These are phyloP conservation scores for Yamadazyma dushanensis DNA, from an alignment of 1,139 yeast species.

Conservation along the genomic window DNA sequence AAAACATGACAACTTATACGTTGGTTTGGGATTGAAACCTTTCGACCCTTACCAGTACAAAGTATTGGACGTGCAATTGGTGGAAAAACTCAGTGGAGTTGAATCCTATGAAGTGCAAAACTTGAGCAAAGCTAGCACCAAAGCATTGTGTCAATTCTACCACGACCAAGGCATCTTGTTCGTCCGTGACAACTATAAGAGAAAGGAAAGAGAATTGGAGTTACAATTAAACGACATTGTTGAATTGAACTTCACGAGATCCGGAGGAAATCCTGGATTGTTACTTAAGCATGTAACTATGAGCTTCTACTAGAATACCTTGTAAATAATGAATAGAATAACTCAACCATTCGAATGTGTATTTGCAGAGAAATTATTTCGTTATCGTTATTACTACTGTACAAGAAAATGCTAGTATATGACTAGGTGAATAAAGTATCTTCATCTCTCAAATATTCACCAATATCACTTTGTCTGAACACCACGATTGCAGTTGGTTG, in stretches of 20 bases:
- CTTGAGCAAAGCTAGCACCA: slow-evolving; percentile 55
- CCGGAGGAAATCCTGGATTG: slow-evolving; percentile 80
- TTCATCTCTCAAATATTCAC: slow-evolving; percentile 97
- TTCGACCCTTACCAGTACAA: slow-evolving; percentile 57
- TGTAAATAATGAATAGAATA: no score
- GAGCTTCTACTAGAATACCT: slow-evolving; percentile 18
- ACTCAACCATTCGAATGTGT: not conserved
- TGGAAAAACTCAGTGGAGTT: slow-evolving; percentile 51
- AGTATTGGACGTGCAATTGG: slow-evolving; percentile 56
- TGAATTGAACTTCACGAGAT: slow-evolving; percentile 62
- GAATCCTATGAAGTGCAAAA: slow-evolving; percentile 48
- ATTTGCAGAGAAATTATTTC: slow-evolving; percentile 1
- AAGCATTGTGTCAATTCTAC: slow-evolving; percentile 53
- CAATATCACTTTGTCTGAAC: slow-evolving; percentile 96
- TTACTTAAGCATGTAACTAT: slow-evolving; percentile 47
- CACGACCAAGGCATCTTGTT: slow-evolving; percentile 54
- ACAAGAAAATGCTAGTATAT: slow-evolving; percentile 1
- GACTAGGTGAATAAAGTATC: slow-evolving; percentile 83
- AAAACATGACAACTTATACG: slow-evolving; percentile 49
- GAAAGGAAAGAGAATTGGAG: slow-evolving; percentile 21
- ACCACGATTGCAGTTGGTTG: slow-evolving; percentile 95
- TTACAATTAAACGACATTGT: slow-evolving; percentile 32
- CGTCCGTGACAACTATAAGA: slow-evolving; percentile 43
- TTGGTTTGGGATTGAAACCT: slow-evolving; percentile 55
- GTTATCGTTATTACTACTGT: slow-evolving; percentile 2